phyloP scores from a whole-genome alignment of 768 basidiomycete genomes.

The Amanita subjunquillea region DNA sequence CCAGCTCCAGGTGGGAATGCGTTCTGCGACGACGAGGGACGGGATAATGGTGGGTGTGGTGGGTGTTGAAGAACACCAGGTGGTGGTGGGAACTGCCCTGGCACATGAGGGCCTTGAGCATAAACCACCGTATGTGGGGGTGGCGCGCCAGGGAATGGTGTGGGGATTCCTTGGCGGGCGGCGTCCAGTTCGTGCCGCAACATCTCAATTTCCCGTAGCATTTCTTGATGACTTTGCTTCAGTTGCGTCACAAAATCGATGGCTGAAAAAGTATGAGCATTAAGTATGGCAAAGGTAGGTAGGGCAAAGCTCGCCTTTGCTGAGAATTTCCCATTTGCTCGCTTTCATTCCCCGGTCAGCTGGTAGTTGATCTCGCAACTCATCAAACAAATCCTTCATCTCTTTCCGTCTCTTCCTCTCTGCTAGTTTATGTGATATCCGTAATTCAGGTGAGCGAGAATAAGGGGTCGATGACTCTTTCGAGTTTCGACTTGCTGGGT shows the following conservation, averaged over 20 bases:
- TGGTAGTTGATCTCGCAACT: slow-evolving; percentile 86
- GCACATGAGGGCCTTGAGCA: slow-evolving; percentile 33
- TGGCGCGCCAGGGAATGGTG: slow-evolving; percentile 39
- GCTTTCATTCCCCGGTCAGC: slow-evolving; percentile 92
- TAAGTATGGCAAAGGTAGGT: slow-evolving; percentile 5
- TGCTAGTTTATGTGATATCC: slow-evolving; percentile 94
- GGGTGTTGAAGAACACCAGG: slow-evolving; percentile 30
- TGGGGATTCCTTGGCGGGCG: slow-evolving; percentile 45
- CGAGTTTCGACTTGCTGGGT: slow-evolving; percentile 25
- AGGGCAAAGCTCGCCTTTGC: slow-evolving; percentile 58
- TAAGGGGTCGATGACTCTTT: slow-evolving; percentile 70
- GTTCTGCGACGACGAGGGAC: slow-evolving; percentile 57
- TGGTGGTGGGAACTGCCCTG: slow-evolving; percentile 35
- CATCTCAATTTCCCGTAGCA: slow-evolving; percentile 71
- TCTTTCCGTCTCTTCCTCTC: slow-evolving; percentile 96
- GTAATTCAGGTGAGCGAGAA: slow-evolving; percentile 88
- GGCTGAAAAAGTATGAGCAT: slow-evolving; percentile 31
- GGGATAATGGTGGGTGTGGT: slow-evolving; percentile 30
- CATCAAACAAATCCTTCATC: slow-evolving; percentile 98
- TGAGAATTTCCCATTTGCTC: slow-evolving; percentile 98
- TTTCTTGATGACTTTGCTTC: slow-evolving; percentile 68
- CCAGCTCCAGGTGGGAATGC: slow-evolving; percentile 33
- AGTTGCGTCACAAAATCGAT: slow-evolving; percentile 81
- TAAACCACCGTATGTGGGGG: slow-evolving; percentile 39
- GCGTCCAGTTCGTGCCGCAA: slow-evolving; percentile 65